phyloP scores from a whole-genome alignment of 768 basidiomycete species.

The Pleurotus salmoneostramineus region DNA sequence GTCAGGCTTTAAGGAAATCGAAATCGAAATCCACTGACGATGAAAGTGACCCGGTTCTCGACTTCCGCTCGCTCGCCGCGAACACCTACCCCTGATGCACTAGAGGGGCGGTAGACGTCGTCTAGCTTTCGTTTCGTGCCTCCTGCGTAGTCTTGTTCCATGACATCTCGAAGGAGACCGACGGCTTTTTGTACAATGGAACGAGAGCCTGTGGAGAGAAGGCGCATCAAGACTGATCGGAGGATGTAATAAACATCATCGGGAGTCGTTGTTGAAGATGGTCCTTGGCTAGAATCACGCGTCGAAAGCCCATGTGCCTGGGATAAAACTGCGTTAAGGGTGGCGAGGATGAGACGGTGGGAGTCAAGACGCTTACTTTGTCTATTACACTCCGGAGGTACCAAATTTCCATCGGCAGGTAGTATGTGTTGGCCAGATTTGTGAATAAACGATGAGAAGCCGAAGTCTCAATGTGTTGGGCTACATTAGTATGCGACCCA shows the following conservation, averaged over 20 bases:
- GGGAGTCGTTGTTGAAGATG: slow-evolving; percentile 68
- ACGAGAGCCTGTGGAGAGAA: slow-evolving; percentile 74
- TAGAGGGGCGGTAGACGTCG: slow-evolving; percentile 68
- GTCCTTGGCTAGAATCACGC: slow-evolving; percentile 62
- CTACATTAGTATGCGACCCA: slow-evolving; percentile 12
- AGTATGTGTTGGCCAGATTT: slow-evolving; percentile 66
- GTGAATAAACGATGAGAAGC: slow-evolving; percentile 59
- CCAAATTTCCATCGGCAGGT: slow-evolving; percentile 90
- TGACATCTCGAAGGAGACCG: slow-evolving; percentile 60
- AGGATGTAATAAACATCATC: slow-evolving; percentile 97
- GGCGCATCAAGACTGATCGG: slow-evolving; percentile 74
- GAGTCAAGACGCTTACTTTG: slow-evolving; percentile 53
- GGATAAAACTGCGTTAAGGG: not conserved
- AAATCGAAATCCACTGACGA: slow-evolving; percentile 53
- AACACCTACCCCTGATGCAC: slow-evolving; percentile 34
- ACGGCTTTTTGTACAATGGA: slow-evolving; percentile 54
- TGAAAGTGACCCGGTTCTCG: slow-evolving; percentile 76
- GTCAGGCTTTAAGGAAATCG: slow-evolving; percentile 1
- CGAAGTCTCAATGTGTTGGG: slow-evolving; percentile 39
- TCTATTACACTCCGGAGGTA: slow-evolving; percentile 84
- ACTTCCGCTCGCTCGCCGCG: slow-evolving; percentile 76
- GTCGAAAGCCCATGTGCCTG: slow-evolving; percentile 88
- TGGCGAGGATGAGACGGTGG: not conserved
- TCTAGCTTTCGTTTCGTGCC: slow-evolving; percentile 86
- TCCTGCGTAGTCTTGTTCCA: slow-evolving; percentile 81